Evolutionary conservation across 495 filamentous ascomycete species (phyloP).

Genomic region (Stereocaulon alpinum): DNA sequence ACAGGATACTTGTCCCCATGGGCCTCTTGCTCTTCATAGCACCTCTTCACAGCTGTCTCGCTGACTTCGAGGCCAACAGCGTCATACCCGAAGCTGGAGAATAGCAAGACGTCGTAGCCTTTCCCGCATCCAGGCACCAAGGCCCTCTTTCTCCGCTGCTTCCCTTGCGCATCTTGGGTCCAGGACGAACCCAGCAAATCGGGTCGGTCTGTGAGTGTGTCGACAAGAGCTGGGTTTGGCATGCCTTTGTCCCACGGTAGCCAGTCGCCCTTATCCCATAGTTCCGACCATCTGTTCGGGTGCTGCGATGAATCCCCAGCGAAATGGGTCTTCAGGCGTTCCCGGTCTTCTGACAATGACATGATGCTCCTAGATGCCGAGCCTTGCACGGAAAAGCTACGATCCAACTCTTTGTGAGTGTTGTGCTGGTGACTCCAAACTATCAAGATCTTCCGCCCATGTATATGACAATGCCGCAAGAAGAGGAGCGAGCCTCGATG

Average conservation of each 20-base stretch:
- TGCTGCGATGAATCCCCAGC: conserved; percentile 24
- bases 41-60: conserved; percentile 42
- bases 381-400: neutral
- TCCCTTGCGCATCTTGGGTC: conserved; percentile 22
- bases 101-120: conserved; percentile 63
- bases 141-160: conserved; percentile 35
- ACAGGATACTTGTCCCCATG: conserved; percentile 37
- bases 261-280: conserved; percentile 52
- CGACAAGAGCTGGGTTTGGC: conserved; percentile 57
- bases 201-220: conserved; percentile 41
- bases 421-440: no score
- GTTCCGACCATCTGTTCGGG: conserved; percentile 44
- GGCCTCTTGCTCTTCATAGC: conserved; percentile 37
- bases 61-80: conserved; percentile 63
- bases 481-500: no score
- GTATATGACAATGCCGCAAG: no score
- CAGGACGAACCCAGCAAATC: conserved; percentile 37
- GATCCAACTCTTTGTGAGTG: neutral
- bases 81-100: conserved; percentile 63
- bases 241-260: conserved; percentile 61
- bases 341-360: conserved; percentile 17
- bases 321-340: conserved; percentile 26
- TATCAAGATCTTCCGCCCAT: no score
- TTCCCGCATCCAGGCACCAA: conserved; percentile 66
- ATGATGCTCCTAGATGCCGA: neutral